A percentile compares a stretch with the other conserved stretches of the same genome.
Evolutionary conservation across 1,284 basidiomycete species (phyloP).

Genomic region (Cutaneotrichosporon sp.): DNA sequence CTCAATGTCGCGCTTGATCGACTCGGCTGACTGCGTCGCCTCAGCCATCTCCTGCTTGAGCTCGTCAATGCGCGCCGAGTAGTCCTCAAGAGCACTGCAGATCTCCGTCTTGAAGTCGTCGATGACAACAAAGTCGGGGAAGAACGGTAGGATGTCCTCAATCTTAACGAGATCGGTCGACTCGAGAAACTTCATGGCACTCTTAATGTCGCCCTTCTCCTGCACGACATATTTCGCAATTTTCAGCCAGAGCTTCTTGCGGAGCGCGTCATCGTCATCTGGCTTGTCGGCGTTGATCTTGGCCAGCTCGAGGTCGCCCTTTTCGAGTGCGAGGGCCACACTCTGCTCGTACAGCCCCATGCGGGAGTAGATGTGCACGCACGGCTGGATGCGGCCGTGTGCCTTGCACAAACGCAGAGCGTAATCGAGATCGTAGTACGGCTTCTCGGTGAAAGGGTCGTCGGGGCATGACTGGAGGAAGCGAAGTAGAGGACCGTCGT

Average conservation of each 20-base stretch:
- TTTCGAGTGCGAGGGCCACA: conserved; percentile 88
- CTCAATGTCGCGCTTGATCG: conserved; percentile 86
- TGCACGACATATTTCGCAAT: conserved; percentile 96
- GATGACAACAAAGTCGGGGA: conserved; percentile 98
- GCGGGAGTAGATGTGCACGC: conserved; percentile 94
- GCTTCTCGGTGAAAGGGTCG: conserved; percentile 74
- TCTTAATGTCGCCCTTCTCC: conserved; percentile 94
- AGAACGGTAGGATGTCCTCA: conserved; percentile 98
- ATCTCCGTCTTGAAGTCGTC: conserved; percentile 99
- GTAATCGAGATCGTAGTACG: conserved; percentile 96
- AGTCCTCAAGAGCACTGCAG: conserved; percentile 88
- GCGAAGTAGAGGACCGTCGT: conserved; percentile 74
- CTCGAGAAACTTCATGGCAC: conserved; percentile 93
- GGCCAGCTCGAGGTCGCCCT: conserved; percentile 87
- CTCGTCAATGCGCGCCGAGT: conserved; percentile 82
- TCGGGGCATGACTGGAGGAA: conserved; percentile 81
- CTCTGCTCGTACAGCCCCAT: conserved; percentile 96
- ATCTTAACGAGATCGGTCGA: conserved; percentile 93
- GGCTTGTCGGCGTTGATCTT: conserved; percentile 91
- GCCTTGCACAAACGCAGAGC: conserved; percentile 86
- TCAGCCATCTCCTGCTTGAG: conserved; percentile 96
- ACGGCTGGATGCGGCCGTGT: conserved; percentile 75
- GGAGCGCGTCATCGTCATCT: conserved; percentile 75
- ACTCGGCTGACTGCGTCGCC: conserved; percentile 82
- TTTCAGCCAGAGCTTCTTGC: conserved; percentile 96